Base-by-base conservation (phyloP, 192 early-diverging fungal species). In the Coemansia sp. region DNA sequence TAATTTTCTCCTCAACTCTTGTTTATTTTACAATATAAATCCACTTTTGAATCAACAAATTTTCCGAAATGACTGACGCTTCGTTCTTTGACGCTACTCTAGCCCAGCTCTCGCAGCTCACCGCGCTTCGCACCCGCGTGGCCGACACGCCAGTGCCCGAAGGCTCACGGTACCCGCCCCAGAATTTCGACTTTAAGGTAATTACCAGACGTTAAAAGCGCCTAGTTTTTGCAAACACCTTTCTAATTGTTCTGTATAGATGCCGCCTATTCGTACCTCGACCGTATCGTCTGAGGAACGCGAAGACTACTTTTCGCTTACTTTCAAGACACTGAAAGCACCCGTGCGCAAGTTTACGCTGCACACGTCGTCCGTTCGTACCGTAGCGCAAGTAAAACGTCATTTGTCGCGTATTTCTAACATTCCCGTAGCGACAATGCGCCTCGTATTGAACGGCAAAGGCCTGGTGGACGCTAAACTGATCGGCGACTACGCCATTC, bases 271-370 rank as follows among this genome's bases (percentile, higher is more conserved):
- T n/a, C 47, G 60, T 51, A 52, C 57, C 18, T 37, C 59, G 11
- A 29, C 55, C 7, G 12, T 65, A 18, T 53, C 65, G 23, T n/a
- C 65, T 1, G 65, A 65, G 59, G 70, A 69, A 6, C 75, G 70
- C 10, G 61, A 65, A 35, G 70, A 78, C 62, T 66, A 66, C 54
- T 78, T 65, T 9, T 59, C 75, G 60, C 70, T 78, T 3, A 73
- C 61, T 20, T 78, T 78, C 51, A 73, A 58, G 50, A 78, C 75
- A 27, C 64, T 78, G 8, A 73, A 69, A 52, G 63, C 75, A 13
- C 75, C 75, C 4, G 70, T 78, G 47, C 61, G 70, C 59, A 78
- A 73, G 61, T 78, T 68, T 35, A 78, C 75, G 18, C 59, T 78
- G 62, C 70, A 73, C 32, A 68, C 66, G 22, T 73, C 75, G 14